Conservation (phyloP, 257 asterid genomes). For the Eustoma russellianum region DNA sequence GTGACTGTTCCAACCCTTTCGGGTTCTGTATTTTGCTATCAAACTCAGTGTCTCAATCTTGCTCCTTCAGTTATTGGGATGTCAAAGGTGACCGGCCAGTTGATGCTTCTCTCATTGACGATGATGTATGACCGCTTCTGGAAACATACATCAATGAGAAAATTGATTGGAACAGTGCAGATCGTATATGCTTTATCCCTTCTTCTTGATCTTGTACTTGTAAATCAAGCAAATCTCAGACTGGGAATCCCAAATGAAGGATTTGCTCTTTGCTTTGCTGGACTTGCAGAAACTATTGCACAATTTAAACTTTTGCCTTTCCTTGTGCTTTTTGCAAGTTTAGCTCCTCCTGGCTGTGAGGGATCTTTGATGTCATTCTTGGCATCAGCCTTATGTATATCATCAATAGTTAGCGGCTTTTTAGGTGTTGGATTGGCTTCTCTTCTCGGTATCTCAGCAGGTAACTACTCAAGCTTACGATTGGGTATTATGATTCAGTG, state of each 20-base stretch:
- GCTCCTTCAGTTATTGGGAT: slow-evolving; percentile 62
- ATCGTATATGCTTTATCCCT: slow-evolving; percentile 50
- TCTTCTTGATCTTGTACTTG: slow-evolving; percentile 64
- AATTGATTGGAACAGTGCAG: slow-evolving; percentile 38
- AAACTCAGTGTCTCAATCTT: slow-evolving; percentile 63
- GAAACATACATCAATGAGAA: slow-evolving; percentile 45
- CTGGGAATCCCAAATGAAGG: slow-evolving; percentile 66
- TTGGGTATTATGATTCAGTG: slow-evolving; percentile 60
- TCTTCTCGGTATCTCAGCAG: slow-evolving; percentile 48
- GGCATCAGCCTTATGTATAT: slow-evolving; percentile 62
- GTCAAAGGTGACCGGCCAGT: slow-evolving; percentile 80
- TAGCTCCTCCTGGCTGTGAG: slow-evolving; percentile 75
- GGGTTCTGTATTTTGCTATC: slow-evolving; percentile 84
- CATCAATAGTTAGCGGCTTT: slow-evolving; percentile 59
- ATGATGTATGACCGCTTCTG: slow-evolving; percentile 51
- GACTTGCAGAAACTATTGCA: slow-evolving; percentile 69
- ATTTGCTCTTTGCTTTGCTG: slow-evolving; percentile 68
- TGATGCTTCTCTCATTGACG: slow-evolving; percentile 52
- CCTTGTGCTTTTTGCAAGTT: slow-evolving; percentile 54
- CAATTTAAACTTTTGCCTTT: slow-evolving; percentile 80
- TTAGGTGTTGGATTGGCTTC: slow-evolving; percentile 66
- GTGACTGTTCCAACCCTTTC: slow-evolving; percentile 49
- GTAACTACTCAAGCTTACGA: slow-evolving; percentile 58
- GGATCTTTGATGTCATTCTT: slow-evolving; percentile 73
- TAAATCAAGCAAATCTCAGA: slow-evolving; percentile 48